phyloP scores from a whole-genome alignment of 352 stramenopile genomes.

The Pythium dissimile region DNA sequence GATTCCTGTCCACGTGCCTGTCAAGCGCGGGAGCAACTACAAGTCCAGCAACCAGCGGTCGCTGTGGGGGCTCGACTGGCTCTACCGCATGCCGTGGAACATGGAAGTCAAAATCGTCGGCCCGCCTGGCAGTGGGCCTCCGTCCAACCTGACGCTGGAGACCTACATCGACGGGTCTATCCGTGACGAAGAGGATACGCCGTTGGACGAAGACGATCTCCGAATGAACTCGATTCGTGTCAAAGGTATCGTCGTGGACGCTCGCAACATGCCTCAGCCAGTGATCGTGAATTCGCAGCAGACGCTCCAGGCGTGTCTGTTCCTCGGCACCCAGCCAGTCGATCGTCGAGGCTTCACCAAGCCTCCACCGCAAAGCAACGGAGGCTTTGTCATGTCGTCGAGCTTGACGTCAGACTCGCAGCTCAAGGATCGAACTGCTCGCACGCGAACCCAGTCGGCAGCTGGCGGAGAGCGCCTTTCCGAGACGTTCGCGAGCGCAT shows the following conservation, averaged over 20 bases:
- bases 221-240: conserved; percentile 87
- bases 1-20: conserved; percentile 82
- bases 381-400: conserved; percentile 70
- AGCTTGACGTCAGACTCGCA: conserved; percentile 53
- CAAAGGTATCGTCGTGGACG: conserved; percentile 86
- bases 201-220: conserved; percentile 69
- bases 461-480: conserved; percentile 61
- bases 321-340: conserved; percentile 81
- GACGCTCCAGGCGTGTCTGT: conserved; percentile 83
- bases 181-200: conserved; percentile 64
- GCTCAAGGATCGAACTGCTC: conserved; percentile 44
- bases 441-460: conserved; percentile 46
- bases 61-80: conserved; percentile 83
- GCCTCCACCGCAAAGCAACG: conserved; percentile 82
- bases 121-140: conserved; percentile 74
- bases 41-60: conserved; percentile 64
- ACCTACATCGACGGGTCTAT: conserved; percentile 85
- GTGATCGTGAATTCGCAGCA: conserved; percentile 86
- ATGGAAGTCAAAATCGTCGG: conserved; percentile 91
- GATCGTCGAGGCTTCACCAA: conserved; percentile 85
- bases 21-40: conserved; percentile 68
- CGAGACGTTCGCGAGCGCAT: conserved; percentile 40
- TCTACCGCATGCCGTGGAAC: conserved; percentile 90
- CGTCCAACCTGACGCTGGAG: conserved; percentile 85
- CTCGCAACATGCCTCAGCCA: conserved; percentile 82